These are phyloP conservation scores for Pseudocercospora crystallina DNA, from an alignment of 2,329 filamentous ascomycete genomes.

Conservation along the genomic window DNA sequence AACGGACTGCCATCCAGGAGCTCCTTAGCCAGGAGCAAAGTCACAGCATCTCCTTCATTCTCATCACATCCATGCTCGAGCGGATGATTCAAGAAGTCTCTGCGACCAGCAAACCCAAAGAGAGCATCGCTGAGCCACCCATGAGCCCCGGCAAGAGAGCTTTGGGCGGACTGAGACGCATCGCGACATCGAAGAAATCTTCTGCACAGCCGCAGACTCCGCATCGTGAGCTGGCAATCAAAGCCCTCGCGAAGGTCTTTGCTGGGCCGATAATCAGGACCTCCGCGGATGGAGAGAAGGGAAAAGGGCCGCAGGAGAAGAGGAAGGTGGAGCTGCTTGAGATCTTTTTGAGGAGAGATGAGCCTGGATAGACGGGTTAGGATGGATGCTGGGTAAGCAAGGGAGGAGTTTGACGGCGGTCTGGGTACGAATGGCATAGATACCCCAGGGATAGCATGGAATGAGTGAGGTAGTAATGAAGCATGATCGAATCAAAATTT, in stretches of 20 bases:
- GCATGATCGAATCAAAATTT: no score
- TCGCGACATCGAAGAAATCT: conserved; percentile 27
- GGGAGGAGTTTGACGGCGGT: no score
- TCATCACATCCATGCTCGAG: conserved; percentile 75
- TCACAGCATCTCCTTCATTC: conserved; percentile 86
- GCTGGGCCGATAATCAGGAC: conserved; percentile 62
- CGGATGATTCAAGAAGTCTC: conserved; percentile 54
- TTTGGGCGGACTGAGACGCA: conserved; percentile 33
- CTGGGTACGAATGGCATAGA: no score
- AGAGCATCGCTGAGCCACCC: conserved; percentile 27
- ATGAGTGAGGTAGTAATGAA: no score
- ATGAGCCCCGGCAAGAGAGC: conserved; percentile 37
- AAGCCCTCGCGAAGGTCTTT: conserved; percentile 68
- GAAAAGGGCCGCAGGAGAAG: conserved; percentile 61
- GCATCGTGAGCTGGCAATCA: conserved; percentile 45
- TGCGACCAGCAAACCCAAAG: conserved; percentile 9
- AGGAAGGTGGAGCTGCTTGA: conserved; percentile 67
- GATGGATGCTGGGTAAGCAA: no score
- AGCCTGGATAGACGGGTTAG: conserved; percentile 5
- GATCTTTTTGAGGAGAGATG: conserved; percentile 59
- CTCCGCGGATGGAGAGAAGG: conserved; percentile 52
- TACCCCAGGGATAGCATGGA: no score
- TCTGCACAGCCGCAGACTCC: no score
- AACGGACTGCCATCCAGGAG: conserved; percentile 67
- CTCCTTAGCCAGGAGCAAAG: conserved; percentile 69